Evolutionary conservation across 176 grass and related monocot genomes (phyloP).

Genomic region (Cymbopogon citratus): DNA sequence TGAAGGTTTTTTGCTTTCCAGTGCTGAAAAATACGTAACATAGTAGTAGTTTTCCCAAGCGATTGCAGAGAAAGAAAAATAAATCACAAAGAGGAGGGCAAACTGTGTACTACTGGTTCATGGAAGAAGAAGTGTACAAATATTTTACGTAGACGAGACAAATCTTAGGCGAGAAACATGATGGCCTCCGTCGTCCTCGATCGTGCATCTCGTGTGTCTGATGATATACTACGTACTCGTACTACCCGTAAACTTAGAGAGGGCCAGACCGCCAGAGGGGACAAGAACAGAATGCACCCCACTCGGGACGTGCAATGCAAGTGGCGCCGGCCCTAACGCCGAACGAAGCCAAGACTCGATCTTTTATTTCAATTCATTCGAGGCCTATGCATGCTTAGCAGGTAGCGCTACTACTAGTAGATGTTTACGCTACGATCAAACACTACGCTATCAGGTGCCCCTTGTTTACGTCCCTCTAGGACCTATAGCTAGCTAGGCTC

Average conservation of each 20-base stretch:
- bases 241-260: no score
- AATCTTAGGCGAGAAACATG: background rate
- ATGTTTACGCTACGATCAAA: constrained; percentile 3
- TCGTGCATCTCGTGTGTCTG: background rate
- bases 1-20: no score
- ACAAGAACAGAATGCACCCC: constrained; percentile 15
- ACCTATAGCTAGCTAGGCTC: background rate
- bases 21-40: no score
- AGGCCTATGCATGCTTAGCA: background rate
- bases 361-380: background rate
- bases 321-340: background rate
- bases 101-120: no score
- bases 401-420: background rate
- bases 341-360: background rate
- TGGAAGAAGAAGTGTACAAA: background rate
- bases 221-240: background rate
- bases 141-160: background rate
- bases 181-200: no score
- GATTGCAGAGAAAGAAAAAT: no score
- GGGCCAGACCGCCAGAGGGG: background rate
- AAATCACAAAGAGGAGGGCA: no score
- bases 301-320: constrained; percentile 17
- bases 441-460: constrained; percentile 6
- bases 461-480: constrained; percentile 31
- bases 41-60: no score